Percentiles rank a stretch among this genome's conserved stretches.
Evolutionary conservation across 169 alveolate species (phyloP).

Genomic region (Cryptosporidium baileyi): DNA sequence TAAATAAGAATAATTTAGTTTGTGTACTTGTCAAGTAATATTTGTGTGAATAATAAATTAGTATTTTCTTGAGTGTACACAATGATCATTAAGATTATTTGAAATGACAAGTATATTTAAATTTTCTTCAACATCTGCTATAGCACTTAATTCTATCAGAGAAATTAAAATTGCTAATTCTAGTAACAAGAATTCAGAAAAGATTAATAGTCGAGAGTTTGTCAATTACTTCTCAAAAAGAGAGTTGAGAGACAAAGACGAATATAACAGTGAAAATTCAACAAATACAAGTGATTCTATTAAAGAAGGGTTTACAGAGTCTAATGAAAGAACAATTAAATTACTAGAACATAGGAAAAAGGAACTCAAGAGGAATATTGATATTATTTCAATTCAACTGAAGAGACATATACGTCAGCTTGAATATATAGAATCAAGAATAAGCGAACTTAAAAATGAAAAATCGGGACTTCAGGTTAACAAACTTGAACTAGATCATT

Average conservation of each 20-base stretch:
- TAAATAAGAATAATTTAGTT: no score
- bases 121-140: conserved; percentile 10
- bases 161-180: neutral
- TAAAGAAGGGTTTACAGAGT: neutral
- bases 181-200: neutral
- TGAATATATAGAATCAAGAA: conserved; percentile 41
- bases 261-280: neutral
- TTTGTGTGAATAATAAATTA: no score
- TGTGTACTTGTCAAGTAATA: no score
- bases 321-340: neutral
- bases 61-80: no score
- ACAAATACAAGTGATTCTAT: neutral
- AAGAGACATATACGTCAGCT: conserved; percentile 44
- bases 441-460: conserved; percentile 5
- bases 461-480: neutral
- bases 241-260: neutral
- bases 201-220: neutral
- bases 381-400: neutral
- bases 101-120: conserved; percentile 23
- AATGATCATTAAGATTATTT: no score
- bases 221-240: neutral
- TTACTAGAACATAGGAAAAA: conserved; percentile 13
- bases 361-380: conserved; percentile 7
- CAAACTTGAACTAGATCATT: neutral
- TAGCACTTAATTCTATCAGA: conserved; percentile 3